A percentile compares a stretch with the other conserved stretches of the same genome.
Conservation (phyloP, 331 rosid species). For the Ulmus americana region DNA sequence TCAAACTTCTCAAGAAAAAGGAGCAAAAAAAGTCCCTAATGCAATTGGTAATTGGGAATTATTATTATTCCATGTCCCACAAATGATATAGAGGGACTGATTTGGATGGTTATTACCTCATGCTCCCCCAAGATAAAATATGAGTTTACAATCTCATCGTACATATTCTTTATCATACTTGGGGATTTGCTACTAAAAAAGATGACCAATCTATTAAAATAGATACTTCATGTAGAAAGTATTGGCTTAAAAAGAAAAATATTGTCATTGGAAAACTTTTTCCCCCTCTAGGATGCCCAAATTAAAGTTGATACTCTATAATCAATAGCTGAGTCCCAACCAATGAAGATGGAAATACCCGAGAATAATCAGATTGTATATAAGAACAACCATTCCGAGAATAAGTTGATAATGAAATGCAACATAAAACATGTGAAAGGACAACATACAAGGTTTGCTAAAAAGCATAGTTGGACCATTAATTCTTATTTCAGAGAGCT, state of each 20-base stretch:
- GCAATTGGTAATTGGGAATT: neutral
- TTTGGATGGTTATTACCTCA: neutral
- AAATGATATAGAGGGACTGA: slow-evolving; percentile 1
- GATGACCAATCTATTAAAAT: neutral
- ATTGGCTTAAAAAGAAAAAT: neutral
- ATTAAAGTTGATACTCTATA: slow-evolving; percentile 7
- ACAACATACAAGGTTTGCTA: neutral
- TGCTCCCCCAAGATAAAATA: neutral
- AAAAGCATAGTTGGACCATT: neutral
- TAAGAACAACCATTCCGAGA: slow-evolving; percentile 7
- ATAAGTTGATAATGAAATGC: neutral
- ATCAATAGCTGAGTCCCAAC: neutral
- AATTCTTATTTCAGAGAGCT: neutral
- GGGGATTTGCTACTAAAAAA: neutral
- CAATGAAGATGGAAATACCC: neutral
- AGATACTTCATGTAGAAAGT: slow-evolving; percentile 1
- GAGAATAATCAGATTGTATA: neutral
- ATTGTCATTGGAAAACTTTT: neutral
- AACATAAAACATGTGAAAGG: neutral
- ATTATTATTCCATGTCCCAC: neutral
- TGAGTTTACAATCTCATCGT: no score
- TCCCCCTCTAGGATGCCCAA: neutral
- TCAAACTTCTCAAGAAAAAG: slow-evolving; percentile 3
- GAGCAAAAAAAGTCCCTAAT: neutral
- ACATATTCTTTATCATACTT: no score